Conservation (phyloP, 2,329 filamentous ascomycete species). For the Penicillium aurantiogriseum region DNA sequence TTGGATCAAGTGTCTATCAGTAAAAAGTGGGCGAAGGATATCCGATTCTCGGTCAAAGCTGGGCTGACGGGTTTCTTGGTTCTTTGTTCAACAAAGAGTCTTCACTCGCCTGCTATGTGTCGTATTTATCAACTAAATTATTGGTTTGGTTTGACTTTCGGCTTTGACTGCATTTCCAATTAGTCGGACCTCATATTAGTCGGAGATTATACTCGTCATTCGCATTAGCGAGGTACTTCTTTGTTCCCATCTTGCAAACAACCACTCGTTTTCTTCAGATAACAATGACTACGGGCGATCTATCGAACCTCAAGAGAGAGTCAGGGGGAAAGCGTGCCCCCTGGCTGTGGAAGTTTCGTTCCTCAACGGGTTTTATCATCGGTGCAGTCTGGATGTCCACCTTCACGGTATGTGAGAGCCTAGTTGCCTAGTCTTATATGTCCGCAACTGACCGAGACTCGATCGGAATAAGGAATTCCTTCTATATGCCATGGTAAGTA, state of each 20-base stretch:
- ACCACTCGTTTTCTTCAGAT: background rate
- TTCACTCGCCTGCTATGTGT: background rate
- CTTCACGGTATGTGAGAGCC: conserved; percentile 26
- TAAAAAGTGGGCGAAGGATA: background rate
- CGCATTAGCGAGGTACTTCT: background rate
- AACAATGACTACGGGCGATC: background rate
- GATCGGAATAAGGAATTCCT: conserved; percentile 24
- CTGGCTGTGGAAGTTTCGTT: conserved; percentile 51
- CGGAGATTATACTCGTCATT: background rate
- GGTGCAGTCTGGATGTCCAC: conserved; percentile 50
- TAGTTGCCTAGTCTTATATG: background rate
- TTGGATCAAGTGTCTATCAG: background rate
- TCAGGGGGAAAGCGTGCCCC: conserved; percentile 13
- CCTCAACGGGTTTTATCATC: conserved; percentile 59
- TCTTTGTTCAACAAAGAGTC: conserved; percentile 4
- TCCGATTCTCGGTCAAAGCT: background rate
- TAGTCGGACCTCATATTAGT: background rate
- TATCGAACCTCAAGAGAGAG: background rate
- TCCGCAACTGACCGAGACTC: background rate
- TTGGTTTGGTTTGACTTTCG: background rate
- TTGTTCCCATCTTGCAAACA: background rate
- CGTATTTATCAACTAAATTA: background rate
- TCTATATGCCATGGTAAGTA: conserved; percentile 32
- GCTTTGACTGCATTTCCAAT: background rate
- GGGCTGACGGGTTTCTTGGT: conserved; percentile 1